phyloP scores from a whole-genome alignment of 208 protist genomes.

The Wallacemonas collosoma region DNA sequence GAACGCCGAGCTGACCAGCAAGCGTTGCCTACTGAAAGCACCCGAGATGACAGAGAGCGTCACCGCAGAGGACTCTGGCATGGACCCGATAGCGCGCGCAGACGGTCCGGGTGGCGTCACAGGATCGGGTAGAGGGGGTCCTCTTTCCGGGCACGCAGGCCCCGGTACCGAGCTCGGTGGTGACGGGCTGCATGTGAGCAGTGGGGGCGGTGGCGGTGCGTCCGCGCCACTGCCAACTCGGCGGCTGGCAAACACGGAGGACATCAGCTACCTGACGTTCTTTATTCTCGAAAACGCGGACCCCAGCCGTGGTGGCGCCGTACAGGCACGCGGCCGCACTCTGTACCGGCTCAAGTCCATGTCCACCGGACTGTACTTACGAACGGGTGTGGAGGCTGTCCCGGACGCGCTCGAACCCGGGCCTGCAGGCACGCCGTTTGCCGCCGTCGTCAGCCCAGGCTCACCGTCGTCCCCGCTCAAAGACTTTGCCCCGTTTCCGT shows the following conservation, averaged over 20 bases:
- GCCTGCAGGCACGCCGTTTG: background rate
- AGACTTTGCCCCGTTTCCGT: slow-evolving; percentile 13
- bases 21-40: slow-evolving; percentile 29
- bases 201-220: background rate
- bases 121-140: background rate
- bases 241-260: slow-evolving; percentile 19
- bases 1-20: slow-evolving; percentile 25
- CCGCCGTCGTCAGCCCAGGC: background rate
- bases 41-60: slow-evolving; percentile 24
- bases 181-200: background rate
- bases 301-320: slow-evolving; percentile 45
- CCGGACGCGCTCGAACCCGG: slow-evolving; percentile 6
- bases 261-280: slow-evolving; percentile 45
- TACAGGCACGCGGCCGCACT: slow-evolving; percentile 29
- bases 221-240: background rate
- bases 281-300: slow-evolving; percentile 54
- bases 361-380: slow-evolving; percentile 44
- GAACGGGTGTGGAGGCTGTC: slow-evolving; percentile 24
- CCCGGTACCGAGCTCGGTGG: background rate
- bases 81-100: slow-evolving; percentile 21
- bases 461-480: slow-evolving; percentile 11
- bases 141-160: background rate
- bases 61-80: slow-evolving; percentile 15
- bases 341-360: slow-evolving; percentile 49
- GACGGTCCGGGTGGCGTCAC: slow-evolving; percentile 7